phyloP scores from a whole-genome alignment of 768 basidiomycete genomes.

The Boletus edulis region DNA sequence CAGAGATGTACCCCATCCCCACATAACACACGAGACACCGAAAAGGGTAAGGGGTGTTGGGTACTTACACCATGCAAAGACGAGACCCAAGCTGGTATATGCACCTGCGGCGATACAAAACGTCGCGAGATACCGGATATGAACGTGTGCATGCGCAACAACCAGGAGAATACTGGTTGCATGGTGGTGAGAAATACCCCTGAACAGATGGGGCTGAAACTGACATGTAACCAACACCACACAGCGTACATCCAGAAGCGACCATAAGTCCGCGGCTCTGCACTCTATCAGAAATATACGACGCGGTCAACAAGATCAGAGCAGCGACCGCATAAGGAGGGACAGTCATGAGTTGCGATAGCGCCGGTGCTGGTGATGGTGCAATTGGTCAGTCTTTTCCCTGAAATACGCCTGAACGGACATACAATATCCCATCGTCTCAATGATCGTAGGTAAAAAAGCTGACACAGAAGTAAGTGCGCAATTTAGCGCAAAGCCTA shows the following conservation, averaged over 20 bases:
- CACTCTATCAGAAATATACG: constrained; percentile 43
- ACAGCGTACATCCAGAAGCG: constrained; percentile 28
- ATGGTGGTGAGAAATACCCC: neutral
- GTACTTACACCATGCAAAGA: constrained; percentile 48
- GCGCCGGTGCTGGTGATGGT: constrained; percentile 35
- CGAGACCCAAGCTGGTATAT: constrained; percentile 43
- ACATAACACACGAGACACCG: neutral
- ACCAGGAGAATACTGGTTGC: constrained; percentile 32
- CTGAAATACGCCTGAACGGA: neutral
- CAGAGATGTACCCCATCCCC: neutral
- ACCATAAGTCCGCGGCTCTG: constrained; percentile 41
- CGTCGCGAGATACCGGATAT: constrained; percentile 44
- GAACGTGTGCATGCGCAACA: constrained; percentile 26
- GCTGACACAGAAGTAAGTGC: constrained; percentile 50
- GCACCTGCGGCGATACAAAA: constrained; percentile 47
- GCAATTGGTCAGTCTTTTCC: neutral
- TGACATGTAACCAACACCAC: constrained; percentile 44
- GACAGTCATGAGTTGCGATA: constrained; percentile 50
- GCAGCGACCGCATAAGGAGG: constrained; percentile 51
- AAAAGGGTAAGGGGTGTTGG: neutral
- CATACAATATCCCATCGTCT: constrained; percentile 47
- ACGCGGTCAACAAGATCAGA: constrained; percentile 33
- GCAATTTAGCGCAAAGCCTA: constrained; percentile 48
- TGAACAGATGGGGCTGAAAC: neutral
- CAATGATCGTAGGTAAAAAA: constrained; percentile 56